Conservation (phyloP, 2,329 filamentous ascomycete genomes). For the Nakataea oryzae region DNA sequence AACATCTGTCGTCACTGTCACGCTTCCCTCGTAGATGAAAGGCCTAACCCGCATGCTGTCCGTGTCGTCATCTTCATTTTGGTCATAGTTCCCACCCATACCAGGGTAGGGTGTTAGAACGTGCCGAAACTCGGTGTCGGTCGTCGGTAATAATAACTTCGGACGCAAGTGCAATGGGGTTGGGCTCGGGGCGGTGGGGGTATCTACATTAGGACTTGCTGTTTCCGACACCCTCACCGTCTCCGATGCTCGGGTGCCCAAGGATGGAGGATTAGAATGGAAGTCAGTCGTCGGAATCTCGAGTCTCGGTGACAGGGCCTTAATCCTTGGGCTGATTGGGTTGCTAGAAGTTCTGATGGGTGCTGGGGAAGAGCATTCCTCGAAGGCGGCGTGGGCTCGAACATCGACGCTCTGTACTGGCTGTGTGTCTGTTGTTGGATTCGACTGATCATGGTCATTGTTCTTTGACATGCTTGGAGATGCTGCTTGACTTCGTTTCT, state of each 20-base stretch:
- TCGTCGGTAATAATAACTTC: slow-evolving; percentile 14
- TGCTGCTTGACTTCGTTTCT: no score
- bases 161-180: slow-evolving; percentile 19
- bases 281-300: neutral
- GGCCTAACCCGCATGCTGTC: neutral
- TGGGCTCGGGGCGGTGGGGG: slow-evolving; percentile 22
- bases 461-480: no score
- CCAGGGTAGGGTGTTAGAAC: neutral
- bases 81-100: neutral
- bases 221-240: neutral
- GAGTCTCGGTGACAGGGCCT: neutral
- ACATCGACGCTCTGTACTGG: no score
- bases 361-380: no score
- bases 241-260: neutral
- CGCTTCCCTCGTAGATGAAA: neutral
- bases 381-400: no score
- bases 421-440: no score
- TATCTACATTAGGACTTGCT: slow-evolving; percentile 12
- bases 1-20: neutral
- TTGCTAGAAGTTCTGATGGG: no score
- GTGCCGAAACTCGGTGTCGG: neutral
- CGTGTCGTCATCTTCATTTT: neutral
- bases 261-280: neutral
- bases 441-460: no score
- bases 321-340: neutral